Conservation (phyloP, 2,329 filamentous ascomycete genomes). For the Beauveria scarabaeidicola region DNA sequence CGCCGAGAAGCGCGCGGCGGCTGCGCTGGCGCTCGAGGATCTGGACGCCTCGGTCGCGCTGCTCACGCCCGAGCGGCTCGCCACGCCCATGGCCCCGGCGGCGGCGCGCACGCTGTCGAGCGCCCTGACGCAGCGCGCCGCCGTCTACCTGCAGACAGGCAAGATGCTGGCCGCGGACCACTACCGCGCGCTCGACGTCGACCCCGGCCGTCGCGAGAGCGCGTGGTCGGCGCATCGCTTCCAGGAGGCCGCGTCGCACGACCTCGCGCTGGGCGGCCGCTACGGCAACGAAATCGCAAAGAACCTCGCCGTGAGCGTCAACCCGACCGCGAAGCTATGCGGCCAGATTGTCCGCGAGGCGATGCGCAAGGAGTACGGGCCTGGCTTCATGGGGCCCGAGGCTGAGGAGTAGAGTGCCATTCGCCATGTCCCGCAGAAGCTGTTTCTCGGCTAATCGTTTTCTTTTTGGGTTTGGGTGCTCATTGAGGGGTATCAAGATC, state of each 20-base stretch:
- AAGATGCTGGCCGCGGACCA: conserved; percentile 31
- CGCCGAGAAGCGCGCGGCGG: conserved; percentile 31
- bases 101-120: conserved; percentile 59
- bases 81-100: conserved; percentile 51
- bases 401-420: conserved; percentile 6
- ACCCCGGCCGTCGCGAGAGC: conserved; percentile 33
- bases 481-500: conserved; percentile 3
- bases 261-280: conserved; percentile 55
- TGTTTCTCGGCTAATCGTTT: neutral
- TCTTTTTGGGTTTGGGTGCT: neutral
- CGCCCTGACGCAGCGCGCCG: conserved; percentile 63
- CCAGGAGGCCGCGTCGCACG: conserved; percentile 52
- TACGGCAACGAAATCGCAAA: conserved; percentile 60
- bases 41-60: conserved; percentile 50
- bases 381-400: conserved; percentile 33
- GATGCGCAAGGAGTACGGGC: conserved; percentile 59
- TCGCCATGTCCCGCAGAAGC: neutral
- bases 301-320: conserved; percentile 54
- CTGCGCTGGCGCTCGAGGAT: conserved; percentile 39
- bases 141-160: conserved; percentile 52
- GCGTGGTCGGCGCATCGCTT: conserved; percentile 47
- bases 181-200: conserved; percentile 30
- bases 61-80: conserved; percentile 43
- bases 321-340: conserved; percentile 61
- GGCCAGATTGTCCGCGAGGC: conserved; percentile 61